Conservation (phyloP, 495 filamentous ascomycete genomes). For the Podospora appendiculata region DNA sequence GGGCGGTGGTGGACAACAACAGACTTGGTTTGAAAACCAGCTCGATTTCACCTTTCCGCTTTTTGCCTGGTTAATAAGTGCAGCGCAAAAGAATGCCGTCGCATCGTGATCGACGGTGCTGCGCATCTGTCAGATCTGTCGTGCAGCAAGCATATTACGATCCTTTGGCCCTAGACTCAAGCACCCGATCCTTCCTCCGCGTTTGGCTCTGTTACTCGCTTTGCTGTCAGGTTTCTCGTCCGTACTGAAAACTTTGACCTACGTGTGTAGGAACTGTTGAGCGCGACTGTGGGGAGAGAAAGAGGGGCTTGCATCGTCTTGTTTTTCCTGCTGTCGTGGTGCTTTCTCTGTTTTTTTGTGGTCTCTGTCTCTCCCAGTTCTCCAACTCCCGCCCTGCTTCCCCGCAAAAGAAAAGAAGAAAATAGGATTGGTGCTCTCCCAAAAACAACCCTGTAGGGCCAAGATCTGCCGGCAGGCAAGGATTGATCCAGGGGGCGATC, state of each 20-base stretch:
- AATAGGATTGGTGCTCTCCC: no score
- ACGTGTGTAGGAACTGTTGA: no score
- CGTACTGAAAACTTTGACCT: background rate
- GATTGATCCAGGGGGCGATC: background rate
- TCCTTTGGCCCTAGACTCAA: background rate
- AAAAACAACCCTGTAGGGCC: background rate
- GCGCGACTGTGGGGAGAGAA: no score
- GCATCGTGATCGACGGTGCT: constrained; percentile 28
- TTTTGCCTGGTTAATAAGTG: background rate
- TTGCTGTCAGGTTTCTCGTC: background rate
- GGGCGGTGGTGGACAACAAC: background rate
- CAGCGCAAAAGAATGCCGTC: constrained; percentile 12
- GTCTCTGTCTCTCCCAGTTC: background rate
- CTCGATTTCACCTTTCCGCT: background rate
- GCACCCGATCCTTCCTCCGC: background rate
- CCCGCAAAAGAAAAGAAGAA: constrained; percentile 2
- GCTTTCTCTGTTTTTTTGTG: constrained; percentile 1
- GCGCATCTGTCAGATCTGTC: constrained; percentile 31
- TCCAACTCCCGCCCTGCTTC: background rate
- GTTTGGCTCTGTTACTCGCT: no score
- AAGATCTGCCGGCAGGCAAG: background rate
- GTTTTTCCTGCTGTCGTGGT: background rate
- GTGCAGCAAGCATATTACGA: constrained; percentile 14
- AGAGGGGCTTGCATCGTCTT: background rate
- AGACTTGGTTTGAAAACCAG: background rate